Percentiles rank a stretch among this genome's conserved stretches.
Conservation (phyloP, 2,329 filamentous ascomycete genomes). For the Aspergillus sp. region DNA sequence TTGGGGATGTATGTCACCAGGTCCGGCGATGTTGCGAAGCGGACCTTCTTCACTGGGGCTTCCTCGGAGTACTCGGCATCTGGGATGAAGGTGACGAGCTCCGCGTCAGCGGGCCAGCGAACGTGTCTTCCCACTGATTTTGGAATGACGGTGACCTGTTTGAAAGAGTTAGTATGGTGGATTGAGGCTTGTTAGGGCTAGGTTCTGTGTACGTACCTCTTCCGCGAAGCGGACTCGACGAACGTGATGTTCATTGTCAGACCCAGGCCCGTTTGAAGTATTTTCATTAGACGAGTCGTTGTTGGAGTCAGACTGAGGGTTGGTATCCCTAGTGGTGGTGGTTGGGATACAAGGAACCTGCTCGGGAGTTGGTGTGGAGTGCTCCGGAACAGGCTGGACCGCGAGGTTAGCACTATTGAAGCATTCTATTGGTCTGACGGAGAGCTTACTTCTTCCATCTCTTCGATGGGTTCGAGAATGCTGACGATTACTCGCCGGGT, state of each 20-base stretch:
- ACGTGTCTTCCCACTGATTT: no score
- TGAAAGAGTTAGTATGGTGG: neutral
- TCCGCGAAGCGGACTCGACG: neutral
- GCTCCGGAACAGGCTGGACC: neutral
- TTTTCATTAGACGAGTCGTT: no score
- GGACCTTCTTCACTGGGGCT: neutral
- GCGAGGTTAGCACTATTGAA: neutral
- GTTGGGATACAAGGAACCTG: neutral
- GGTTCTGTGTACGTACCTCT: neutral
- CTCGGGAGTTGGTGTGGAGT: neutral
- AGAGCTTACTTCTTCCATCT: neutral
- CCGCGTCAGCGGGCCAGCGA: no score
- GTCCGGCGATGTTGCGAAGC: neutral
- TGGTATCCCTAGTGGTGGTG: neutral
- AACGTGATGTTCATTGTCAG: neutral
- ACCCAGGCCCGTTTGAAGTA: neutral
- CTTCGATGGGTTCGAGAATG: neutral
- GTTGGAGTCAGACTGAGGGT: neutral
- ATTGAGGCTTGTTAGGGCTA: no score
- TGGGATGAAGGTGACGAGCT: no score
- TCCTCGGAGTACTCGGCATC: no score
- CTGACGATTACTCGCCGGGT: neutral
- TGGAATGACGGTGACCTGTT: no score
- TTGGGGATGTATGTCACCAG: neutral
- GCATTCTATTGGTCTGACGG: fast-evolving